Percentiles rank a stretch among this genome's conserved stretches.
These are phyloP conservation scores for Neurospora pannonica DNA, from an alignment of 495 filamentous ascomycete species.

Conservation along the genomic window DNA sequence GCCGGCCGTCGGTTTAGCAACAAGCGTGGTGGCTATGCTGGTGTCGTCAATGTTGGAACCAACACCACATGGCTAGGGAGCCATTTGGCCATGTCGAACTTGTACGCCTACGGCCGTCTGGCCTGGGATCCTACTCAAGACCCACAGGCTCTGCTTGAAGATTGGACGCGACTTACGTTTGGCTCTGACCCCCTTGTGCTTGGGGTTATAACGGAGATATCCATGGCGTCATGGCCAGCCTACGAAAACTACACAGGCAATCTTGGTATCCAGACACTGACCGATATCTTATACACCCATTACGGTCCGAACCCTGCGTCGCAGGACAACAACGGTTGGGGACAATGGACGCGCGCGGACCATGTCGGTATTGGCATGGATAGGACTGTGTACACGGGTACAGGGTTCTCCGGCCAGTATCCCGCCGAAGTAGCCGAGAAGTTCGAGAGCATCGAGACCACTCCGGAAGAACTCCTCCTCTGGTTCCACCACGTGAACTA, in stretches of 20 bases:
- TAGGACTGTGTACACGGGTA: slow-evolving; percentile 57
- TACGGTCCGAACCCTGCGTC: slow-evolving; percentile 59
- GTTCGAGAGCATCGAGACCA: slow-evolving; percentile 53
- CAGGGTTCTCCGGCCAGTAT: slow-evolving; percentile 57
- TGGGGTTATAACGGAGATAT: slow-evolving; percentile 51
- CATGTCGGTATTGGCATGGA: slow-evolving; percentile 57
- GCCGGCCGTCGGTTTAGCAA: slow-evolving; percentile 50
- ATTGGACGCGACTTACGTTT: slow-evolving; percentile 62
- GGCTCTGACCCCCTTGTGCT: slow-evolving; percentile 42
- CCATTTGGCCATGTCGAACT: slow-evolving; percentile 61
- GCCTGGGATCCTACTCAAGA: slow-evolving; percentile 51
- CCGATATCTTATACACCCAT: slow-evolving; percentile 56
- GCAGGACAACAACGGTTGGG: slow-evolving; percentile 60
- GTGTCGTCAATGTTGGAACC: slow-evolving; percentile 60
- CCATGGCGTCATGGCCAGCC: slow-evolving; percentile 59
- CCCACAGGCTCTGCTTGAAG: slow-evolving; percentile 41
- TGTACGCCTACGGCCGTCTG: slow-evolving; percentile 59
- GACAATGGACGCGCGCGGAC: slow-evolving; percentile 65
- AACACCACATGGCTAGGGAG: slow-evolving; percentile 60
- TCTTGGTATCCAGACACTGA: slow-evolving; percentile 59
- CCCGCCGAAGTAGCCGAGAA: slow-evolving; percentile 44
- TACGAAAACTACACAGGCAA: slow-evolving; percentile 67
- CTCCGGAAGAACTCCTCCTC: slow-evolving; percentile 58
- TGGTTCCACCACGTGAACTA: slow-evolving; percentile 74
- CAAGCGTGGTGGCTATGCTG: slow-evolving; percentile 51